Conservation (phyloP, 2,329 filamentous ascomycete species). For the Botrytis hyacinthi region DNA sequence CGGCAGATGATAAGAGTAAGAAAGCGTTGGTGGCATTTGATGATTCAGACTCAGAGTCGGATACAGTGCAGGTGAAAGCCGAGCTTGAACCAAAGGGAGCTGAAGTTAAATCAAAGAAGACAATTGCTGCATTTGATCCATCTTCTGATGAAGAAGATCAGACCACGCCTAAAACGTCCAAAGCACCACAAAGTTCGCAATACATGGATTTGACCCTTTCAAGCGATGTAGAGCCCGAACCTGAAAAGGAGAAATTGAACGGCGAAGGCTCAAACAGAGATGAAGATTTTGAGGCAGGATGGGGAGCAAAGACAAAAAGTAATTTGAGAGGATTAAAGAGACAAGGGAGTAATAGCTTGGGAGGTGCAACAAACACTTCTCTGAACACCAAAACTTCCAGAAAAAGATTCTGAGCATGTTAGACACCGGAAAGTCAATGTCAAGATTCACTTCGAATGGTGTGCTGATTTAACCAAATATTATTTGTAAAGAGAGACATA, state of each 20-base stretch:
- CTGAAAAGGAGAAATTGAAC: conserved; percentile 1
- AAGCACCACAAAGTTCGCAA: conserved; percentile 39
- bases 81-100: conserved; percentile 15
- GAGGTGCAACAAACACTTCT: conserved; percentile 25
- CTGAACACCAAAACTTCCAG: conserved; percentile 25
- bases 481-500: not conserved
- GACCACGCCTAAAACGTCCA: not conserved
- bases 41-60: conserved; percentile 8
- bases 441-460: not conserved
- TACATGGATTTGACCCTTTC: conserved; percentile 39
- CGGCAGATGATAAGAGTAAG: conserved; percentile 27
- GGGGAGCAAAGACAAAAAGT: conserved; percentile 27
- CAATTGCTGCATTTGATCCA: conserved; percentile 22
- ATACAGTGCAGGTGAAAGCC: conserved; percentile 20
- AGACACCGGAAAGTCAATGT: not conserved
- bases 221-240: conserved; percentile 29
- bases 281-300: conserved; percentile 23
- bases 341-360: conserved; percentile 23
- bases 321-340: conserved; percentile 20
- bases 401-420: conserved; percentile 21
- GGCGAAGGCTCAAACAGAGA: conserved; percentile 9
- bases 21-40: conserved; percentile 23
- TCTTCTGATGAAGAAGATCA: conserved; percentile 17
- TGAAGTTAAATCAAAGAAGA: conserved; percentile 14
- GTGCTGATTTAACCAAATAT: not conserved